Evolutionary conservation across 2,329 filamentous ascomycete species (phyloP).

Genomic region (Diaporthe caulivora): DNA sequence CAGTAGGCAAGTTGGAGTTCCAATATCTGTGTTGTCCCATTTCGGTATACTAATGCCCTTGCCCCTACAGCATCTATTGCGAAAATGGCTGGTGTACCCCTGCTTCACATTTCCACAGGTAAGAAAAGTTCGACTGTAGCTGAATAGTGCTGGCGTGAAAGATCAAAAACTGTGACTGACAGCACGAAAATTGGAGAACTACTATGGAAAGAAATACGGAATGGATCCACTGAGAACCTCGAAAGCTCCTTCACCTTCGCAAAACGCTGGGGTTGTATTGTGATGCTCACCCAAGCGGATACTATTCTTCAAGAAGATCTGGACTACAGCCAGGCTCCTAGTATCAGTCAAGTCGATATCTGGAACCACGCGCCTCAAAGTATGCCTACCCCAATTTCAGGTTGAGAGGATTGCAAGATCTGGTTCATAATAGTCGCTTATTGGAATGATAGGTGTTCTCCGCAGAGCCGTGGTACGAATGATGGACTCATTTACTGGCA

Average conservation of each 20-base stretch:
- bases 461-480: not conserved
- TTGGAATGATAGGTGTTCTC: not conserved
- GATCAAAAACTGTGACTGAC: not conserved
- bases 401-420: not conserved
- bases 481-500: not conserved
- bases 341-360: not conserved
- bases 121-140: not conserved
- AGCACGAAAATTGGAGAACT: not conserved
- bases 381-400: not conserved
- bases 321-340: not conserved
- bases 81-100: not conserved
- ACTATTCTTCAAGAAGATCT: not conserved
- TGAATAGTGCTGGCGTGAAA: too few relatives aligned
- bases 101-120: not conserved
- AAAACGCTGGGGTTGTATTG: not conserved
- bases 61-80: not conserved
- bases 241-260: not conserved
- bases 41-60: not conserved
- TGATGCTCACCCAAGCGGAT: not conserved
- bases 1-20: not conserved
- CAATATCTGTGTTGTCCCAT: too few relatives aligned
- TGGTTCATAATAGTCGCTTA: not conserved
- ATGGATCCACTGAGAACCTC: not conserved
- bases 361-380: not conserved
- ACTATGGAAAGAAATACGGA: too few relatives aligned